Conservation (phyloP, 2,329 filamentous ascomycete species). For the Aspergillus phoenicis region DNA sequence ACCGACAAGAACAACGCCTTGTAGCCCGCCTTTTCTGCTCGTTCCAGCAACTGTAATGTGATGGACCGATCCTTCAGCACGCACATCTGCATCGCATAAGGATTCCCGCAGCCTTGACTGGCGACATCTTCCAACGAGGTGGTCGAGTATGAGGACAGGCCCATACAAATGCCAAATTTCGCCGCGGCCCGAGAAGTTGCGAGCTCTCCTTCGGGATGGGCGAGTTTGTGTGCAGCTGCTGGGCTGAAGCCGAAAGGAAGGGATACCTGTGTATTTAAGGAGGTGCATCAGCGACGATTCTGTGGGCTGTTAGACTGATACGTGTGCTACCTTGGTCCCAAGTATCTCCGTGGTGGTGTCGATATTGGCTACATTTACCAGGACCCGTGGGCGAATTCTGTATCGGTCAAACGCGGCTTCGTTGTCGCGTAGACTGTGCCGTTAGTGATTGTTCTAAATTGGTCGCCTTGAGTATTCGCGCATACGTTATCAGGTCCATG, state of each 20-base stretch:
- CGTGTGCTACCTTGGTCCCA: slow-evolving; percentile 35
- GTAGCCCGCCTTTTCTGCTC: slow-evolving; percentile 53
- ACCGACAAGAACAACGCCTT: slow-evolving; percentile 59
- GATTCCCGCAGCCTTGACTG: slow-evolving; percentile 43
- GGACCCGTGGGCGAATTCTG: slow-evolving; percentile 52
- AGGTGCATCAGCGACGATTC: too few species aligned
- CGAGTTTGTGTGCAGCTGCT: slow-evolving; percentile 55
- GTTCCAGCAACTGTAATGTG: slow-evolving; percentile 45
- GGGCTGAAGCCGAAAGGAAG: slow-evolving; percentile 59
- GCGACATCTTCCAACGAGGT: slow-evolving; percentile 52
- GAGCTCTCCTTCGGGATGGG: slow-evolving; percentile 54
- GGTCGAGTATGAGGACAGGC: slow-evolving; percentile 51
- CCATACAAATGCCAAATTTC: slow-evolving; percentile 46
- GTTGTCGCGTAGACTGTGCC: slow-evolving; percentile 53
- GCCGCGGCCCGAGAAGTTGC: slow-evolving; percentile 52
- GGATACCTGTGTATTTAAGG: slow-evolving; percentile 30
- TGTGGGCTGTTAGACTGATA: too few species aligned
- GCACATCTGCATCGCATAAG: slow-evolving; percentile 59
- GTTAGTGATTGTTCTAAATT: background rate
- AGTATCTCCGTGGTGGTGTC: slow-evolving; percentile 51
- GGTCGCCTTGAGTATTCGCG: background rate
- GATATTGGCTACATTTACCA: slow-evolving; percentile 48
- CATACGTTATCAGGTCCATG: slow-evolving; percentile 55
- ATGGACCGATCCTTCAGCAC: slow-evolving; percentile 53
- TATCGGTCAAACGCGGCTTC: slow-evolving; percentile 55